Base-by-base conservation (phyloP, 1,139 yeast genomes). In the Eremothecium cymbalariae region DNA sequence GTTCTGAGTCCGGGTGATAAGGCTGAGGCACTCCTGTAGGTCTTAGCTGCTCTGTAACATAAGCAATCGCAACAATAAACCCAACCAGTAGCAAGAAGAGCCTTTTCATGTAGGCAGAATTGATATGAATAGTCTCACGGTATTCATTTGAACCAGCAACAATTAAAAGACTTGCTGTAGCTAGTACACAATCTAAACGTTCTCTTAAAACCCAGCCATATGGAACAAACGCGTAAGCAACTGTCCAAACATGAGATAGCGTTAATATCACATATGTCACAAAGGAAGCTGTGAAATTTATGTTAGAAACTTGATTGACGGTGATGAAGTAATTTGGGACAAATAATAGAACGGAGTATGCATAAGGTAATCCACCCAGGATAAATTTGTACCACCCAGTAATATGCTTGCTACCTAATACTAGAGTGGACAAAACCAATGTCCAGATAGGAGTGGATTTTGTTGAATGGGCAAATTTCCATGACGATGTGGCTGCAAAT, bases 191-290 rank as follows among this genome's bases (percentile, higher is more conserved):
- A 57, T 86, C 94, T 4, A 90, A 77, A 55, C 95, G 73, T 60
- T 90, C 98, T 53, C 98, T 74, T 38, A 90, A 66, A 18, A 82
- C 46, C 53, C 79, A 79, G 4, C 98, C 98, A 43, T 84, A 90
- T 11, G 98, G 98, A 33, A 90, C 98, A 62, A 90, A 90, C 0
- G 98, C 98, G 58, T 90, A 90, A 0, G 98, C 98, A 26, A 90
- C 98, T 35, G 82, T 77, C 97, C 97, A 90, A 33, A 90, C 94
- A 59, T 88, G 90, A 9, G 83, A 90, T 43, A 90, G 67, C 11
- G 76, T 64, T 27, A 82, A 58, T 4, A 82, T 41, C 30, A 80
- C 63, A 42, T 74, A 65, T 37, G 75, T 53, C 11, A 80, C 56
- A 37, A 77, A 69, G 1, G 78, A 79, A 8, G 76, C 72, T 53